A percentile compares a stretch with the other conserved stretches of the same genome.
These are phyloP conservation scores for Entrophospora sp. DNA, from an alignment of 192 early-diverging fungal genomes.

Conservation along the genomic window DNA sequence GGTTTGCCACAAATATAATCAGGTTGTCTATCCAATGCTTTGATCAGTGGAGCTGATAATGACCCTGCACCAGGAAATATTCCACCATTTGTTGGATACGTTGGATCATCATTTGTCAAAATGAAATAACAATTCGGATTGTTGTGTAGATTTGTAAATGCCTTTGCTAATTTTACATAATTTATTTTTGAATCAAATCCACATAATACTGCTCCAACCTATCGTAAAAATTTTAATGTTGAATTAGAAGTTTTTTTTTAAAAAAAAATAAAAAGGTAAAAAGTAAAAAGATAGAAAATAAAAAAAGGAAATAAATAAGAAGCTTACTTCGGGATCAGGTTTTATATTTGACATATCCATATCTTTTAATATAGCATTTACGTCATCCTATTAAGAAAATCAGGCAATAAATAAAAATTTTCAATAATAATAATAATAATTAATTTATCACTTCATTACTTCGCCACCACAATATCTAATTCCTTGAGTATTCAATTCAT, in stretches of 20 bases:
- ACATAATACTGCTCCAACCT: constrained; percentile 83
- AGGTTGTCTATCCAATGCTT: constrained; percentile 73
- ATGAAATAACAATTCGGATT: constrained; percentile 69
- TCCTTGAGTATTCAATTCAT: constrained; percentile 76
- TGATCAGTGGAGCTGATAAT: constrained; percentile 61
- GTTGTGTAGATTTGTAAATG: constrained; percentile 69
- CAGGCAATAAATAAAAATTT: neutral
- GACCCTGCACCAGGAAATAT: constrained; percentile 84
- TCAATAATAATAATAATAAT: neutral
- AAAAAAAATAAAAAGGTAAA: neutral
- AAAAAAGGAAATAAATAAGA: neutral
- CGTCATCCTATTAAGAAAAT: constrained; percentile 25
- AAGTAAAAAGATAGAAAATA: neutral
- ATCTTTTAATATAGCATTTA: constrained; percentile 39
- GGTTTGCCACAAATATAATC: constrained; percentile 86
- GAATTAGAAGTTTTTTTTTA: neutral
- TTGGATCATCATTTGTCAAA: constrained; percentile 87
- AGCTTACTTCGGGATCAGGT: constrained; percentile 39
- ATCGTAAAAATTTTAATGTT: constrained; percentile 16
- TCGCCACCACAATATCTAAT: constrained; percentile 48
- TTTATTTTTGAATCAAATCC: constrained; percentile 91
- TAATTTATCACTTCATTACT: neutral
- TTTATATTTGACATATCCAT: constrained; percentile 50
- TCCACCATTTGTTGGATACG: constrained; percentile 71
- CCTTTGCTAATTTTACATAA: constrained; percentile 88